Conservation (phyloP, 345 rosid species). For the Pugionium dolabratum region DNA sequence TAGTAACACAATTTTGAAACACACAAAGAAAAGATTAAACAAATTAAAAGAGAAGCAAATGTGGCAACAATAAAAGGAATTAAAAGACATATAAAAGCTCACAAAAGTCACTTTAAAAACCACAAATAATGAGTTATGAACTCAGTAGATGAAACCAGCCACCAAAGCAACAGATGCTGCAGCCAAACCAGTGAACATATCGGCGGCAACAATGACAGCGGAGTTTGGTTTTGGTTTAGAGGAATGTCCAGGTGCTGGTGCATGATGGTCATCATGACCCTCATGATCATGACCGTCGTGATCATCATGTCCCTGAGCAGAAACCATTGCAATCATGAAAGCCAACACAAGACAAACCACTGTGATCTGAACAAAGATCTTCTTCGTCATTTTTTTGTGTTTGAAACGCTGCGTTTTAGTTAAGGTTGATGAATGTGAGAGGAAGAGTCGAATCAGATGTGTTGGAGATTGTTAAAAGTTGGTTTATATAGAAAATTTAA, state of each 20-base stretch:
- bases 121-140: slow-evolving; percentile 1
- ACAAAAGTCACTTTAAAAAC: neutral
- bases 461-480: neutral
- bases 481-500: slow-evolving; percentile 12
- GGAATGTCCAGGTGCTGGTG: slow-evolving; percentile 23
- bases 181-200: slow-evolving; percentile 21
- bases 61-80: neutral
- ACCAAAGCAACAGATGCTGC: slow-evolving; percentile 25
- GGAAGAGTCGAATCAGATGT: neutral
- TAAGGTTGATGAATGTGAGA: slow-evolving; percentile 6
- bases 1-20: too few relatives aligned
- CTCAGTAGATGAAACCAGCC: slow-evolving; percentile 27
- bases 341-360: slow-evolving; percentile 30
- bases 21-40: neutral
- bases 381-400: slow-evolving; percentile 17
- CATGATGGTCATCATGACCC: slow-evolving; percentile 2
- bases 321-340: slow-evolving; percentile 18
- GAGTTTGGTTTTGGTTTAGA: slow-evolving; percentile 11
- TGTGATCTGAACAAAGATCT: slow-evolving; percentile 25
- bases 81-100: neutral
- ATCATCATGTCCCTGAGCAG: slow-evolving; percentile 12
- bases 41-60: neutral
- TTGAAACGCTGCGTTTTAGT: neutral
- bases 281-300: slow-evolving; percentile 10
- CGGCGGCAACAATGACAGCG: slow-evolving; percentile 4